These are phyloP conservation scores for Alternaria gansuensis DNA, from an alignment of 2,329 filamentous ascomycete species.

Conservation along the genomic window DNA sequence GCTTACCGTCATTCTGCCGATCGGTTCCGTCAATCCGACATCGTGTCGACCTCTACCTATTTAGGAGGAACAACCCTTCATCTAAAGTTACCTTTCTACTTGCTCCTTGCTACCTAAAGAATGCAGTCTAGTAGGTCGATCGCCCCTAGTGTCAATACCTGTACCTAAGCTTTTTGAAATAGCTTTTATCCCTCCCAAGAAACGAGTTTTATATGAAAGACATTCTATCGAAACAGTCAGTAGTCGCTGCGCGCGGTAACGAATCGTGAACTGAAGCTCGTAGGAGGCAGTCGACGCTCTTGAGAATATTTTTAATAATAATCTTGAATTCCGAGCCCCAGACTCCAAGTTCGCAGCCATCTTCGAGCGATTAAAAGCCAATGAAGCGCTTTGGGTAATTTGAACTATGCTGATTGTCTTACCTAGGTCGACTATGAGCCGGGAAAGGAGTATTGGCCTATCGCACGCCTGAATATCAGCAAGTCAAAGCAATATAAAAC, in stretches of 20 bases:
- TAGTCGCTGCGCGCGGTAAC: not conserved
- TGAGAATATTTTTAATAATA: constrained; percentile 19
- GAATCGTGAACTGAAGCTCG: constrained; percentile 1
- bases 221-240: constrained; percentile 5
- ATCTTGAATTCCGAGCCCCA: constrained; percentile 14
- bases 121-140: constrained; percentile 1
- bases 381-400: constrained; percentile 12
- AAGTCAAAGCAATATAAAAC: constrained; percentile 10
- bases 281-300: constrained; percentile 17
- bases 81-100: not conserved
- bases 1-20: not conserved
- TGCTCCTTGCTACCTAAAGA: not conserved
- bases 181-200: not conserved
- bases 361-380: constrained; percentile 5
- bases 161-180: constrained; percentile 1
- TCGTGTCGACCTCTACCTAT: not conserved
- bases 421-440: constrained; percentile 10
- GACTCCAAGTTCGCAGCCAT: constrained; percentile 10
- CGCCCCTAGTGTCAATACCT: not conserved
- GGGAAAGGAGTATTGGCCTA: constrained; percentile 16
- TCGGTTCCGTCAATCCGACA: not conserved
- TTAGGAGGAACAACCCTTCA: not conserved
- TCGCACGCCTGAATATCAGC: constrained; percentile 13
- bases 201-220: constrained; percentile 8
- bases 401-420: not conserved